Conservation (phyloP, 805 yeast species). For the Millerozyma miso region DNA sequence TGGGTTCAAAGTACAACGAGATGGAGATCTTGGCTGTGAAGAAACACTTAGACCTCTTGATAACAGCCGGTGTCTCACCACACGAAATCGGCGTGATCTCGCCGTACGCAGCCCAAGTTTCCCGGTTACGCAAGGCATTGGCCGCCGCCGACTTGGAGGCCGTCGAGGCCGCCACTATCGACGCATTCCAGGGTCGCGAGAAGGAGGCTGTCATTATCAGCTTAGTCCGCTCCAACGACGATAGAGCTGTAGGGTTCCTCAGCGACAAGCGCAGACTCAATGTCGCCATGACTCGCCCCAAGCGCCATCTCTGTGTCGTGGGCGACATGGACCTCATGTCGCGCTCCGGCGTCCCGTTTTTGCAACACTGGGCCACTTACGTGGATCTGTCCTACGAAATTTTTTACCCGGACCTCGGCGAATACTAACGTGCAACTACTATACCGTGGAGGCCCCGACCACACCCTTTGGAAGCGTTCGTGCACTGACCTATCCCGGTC, state of each 20-base stretch:
- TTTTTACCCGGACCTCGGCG: conserved; percentile 51
- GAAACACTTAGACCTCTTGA: conserved; percentile 50
- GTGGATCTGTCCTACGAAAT: conserved; percentile 65
- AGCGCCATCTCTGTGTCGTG: conserved; percentile 75
- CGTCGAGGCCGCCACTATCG: conserved; percentile 84
- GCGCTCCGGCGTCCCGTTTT: conserved; percentile 39
- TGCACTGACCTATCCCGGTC: too few relatives aligned
- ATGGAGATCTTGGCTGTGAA: conserved; percentile 65
- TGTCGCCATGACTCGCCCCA: conserved; percentile 91
- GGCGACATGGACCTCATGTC: conserved; percentile 78
- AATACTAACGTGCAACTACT: too few relatives aligned
- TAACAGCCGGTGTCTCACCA: conserved; percentile 49
- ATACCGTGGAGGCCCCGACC: too few relatives aligned
- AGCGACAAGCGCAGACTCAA: conserved; percentile 76
- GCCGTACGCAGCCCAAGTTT: conserved; percentile 87
- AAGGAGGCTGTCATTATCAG: conserved; percentile 81
- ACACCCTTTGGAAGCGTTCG: too few relatives aligned
- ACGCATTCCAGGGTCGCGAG: conserved; percentile 96
- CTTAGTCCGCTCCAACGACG: conserved; percentile 75
- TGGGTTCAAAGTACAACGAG: conserved; percentile 64
- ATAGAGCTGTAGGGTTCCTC: conserved; percentile 74
- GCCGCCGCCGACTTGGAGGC: conserved; percentile 22
- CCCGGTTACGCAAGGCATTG: conserved; percentile 47
- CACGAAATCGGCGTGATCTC: conserved; percentile 77
- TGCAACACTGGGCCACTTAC: conserved; percentile 66